phyloP scores from a whole-genome alignment of 352 stramenopile genomes.

The Hyphochytrium catenoides region DNA sequence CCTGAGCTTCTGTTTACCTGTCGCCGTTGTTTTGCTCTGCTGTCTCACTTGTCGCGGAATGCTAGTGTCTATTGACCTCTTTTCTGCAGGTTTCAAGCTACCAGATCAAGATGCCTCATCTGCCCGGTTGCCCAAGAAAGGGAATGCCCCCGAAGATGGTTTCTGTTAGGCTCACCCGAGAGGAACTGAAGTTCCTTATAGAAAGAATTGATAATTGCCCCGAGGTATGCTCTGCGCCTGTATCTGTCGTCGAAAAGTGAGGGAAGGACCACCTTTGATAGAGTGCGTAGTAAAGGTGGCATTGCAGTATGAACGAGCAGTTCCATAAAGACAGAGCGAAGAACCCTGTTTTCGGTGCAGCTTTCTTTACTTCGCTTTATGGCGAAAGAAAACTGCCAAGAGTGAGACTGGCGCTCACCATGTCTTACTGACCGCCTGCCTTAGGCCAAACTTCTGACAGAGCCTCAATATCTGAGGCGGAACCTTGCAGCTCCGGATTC shows the following conservation, averaged over 20 bases:
- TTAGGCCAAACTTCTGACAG: no score
- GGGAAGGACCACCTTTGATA: constrained; percentile 19
- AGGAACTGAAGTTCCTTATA: constrained; percentile 55
- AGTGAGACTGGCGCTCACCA: no score
- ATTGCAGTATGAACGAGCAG: constrained; percentile 25
- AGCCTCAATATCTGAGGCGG: no score
- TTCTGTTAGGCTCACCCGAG: constrained; percentile 43
- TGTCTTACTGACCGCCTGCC: no score
- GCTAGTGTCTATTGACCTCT: no score
- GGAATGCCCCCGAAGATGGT: constrained; percentile 40
- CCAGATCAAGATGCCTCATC: constrained; percentile 57
- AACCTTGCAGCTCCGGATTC: no score
- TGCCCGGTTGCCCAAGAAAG: constrained; percentile 45
- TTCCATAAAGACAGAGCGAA: neutral
- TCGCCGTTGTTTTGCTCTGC: no score
- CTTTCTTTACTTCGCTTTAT: neutral
- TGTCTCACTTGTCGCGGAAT: no score
- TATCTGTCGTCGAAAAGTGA: constrained; percentile 37
- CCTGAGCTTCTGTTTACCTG: no score
- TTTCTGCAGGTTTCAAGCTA: constrained; percentile 63
- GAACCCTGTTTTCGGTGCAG: neutral
- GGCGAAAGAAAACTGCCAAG: no score
- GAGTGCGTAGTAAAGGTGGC: constrained; percentile 36
- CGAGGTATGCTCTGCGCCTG: constrained; percentile 14
- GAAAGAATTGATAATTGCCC: constrained; percentile 48